phyloP scores from a whole-genome alignment of 495 filamentous ascomycete genomes.

The Penicillium cataractarum region DNA sequence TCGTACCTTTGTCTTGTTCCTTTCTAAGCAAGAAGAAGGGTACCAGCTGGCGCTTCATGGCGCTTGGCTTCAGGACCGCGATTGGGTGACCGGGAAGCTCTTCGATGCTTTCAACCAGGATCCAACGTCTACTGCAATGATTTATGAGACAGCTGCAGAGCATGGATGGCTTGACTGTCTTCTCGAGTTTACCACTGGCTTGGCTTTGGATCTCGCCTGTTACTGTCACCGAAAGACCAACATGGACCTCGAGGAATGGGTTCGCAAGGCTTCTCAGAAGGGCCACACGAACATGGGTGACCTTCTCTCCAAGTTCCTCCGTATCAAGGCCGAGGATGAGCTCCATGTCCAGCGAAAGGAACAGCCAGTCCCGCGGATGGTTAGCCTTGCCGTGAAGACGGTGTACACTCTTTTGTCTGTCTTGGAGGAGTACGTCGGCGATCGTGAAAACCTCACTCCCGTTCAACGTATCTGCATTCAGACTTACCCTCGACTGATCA shows the following conservation, averaged over 20 bases:
- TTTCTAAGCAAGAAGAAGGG: constrained; percentile 64
- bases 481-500: constrained; percentile 92
- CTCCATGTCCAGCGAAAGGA: constrained; percentile 67
- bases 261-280: constrained; percentile 64
- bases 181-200: constrained; percentile 70
- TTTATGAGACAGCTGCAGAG: constrained; percentile 79
- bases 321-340: constrained; percentile 83
- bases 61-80: constrained; percentile 83
- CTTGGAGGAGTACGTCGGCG: constrained; percentile 66
- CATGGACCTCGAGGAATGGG: constrained; percentile 83
- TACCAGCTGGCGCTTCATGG: constrained; percentile 85
- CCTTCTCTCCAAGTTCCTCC: constrained; percentile 71
- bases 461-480: constrained; percentile 88
- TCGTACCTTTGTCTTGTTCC: constrained; percentile 62
- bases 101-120: constrained; percentile 77
- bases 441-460: constrained; percentile 58
- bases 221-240: constrained; percentile 81
- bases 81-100: constrained; percentile 78
- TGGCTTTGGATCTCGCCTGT: constrained; percentile 87
- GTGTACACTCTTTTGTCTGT: constrained; percentile 80
- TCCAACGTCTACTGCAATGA: constrained; percentile 72
- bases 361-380: constrained; percentile 61
- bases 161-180: constrained; percentile 84
- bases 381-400: constrained; percentile 79
- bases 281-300: constrained; percentile 61